Evolutionary conservation across 257 asterid genomes (phyloP), one percentile per base, ranked within the genome.

Genomic region (Rhazya stricta): DNA sequence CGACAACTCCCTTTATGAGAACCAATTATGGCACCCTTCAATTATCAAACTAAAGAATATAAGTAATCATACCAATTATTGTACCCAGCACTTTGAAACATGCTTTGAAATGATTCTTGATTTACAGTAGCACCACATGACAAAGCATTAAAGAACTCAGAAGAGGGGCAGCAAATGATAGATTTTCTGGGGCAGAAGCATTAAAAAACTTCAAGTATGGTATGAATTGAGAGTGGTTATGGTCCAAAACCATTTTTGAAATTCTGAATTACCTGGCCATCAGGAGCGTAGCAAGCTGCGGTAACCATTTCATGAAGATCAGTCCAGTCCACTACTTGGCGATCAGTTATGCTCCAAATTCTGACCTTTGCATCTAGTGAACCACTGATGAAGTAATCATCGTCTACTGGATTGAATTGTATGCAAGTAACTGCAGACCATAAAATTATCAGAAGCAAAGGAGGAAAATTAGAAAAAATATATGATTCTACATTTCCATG

Each of bases 221-320:
- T 50, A 50, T 15, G 1, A 21, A 23, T 39, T 15, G 32, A 5
- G 29, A 34, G 16, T 29, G 5, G 32, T 62, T 71, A 11, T 13
- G 9, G 7, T 27, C 1, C 25, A 58, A 65, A 53, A 18, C 43
- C 0, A n/a, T n/a, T n/a, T 37, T 25, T 25, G 32, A 34, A 19
- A 53, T 3, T 43, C 15, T 10, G 36, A 70, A 32, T 37, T 79
- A 89, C 94, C 88, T 87, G 78, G 62, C 90, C 94, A 77, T 89
- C 90, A 54, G 94, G 90, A 74, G 90, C 85, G 78, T 85, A 89
- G 84, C 84, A 77, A 53, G 88, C 85, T 75, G 94, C 86, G 45
- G 91, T 89, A 30, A 89, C 89, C 94, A 89, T 87, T 75, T 89
- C 94, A 58, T 80, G 87, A 60, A 87, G 78, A 79, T 89, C 90